phyloP scores from a whole-genome alignment of 1,139 yeast species.

The Scheffersomyces parashehatae region DNA sequence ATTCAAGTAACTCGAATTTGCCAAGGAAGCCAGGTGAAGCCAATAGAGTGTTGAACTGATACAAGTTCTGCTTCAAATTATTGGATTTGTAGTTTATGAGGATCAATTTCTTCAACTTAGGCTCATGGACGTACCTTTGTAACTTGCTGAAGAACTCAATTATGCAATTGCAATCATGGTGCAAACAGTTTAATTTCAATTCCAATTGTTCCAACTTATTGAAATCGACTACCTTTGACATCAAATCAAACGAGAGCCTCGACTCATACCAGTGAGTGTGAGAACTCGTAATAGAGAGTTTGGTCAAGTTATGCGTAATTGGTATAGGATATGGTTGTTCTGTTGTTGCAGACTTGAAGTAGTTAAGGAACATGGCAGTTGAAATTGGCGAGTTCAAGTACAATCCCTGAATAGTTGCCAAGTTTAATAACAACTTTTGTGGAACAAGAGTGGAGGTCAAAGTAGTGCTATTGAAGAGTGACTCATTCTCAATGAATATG shows the following conservation, averaged over 20 bases:
- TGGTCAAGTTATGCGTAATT: constrained; percentile 12
- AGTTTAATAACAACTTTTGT: constrained; percentile 9
- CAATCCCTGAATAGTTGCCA: constrained; percentile 12
- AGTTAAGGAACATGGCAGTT: constrained; percentile 15
- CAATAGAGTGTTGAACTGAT: constrained; percentile 20
- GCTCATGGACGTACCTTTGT: constrained; percentile 8
- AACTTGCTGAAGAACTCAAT: constrained; percentile 20
- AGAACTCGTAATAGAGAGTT: constrained; percentile 20
- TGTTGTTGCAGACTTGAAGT: constrained; percentile 4
- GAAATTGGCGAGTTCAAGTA: constrained; percentile 22
- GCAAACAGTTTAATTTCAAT: constrained; percentile 24
- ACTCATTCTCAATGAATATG: constrained; percentile 16
- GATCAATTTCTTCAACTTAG: constrained; percentile 18
- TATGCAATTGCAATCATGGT: constrained; percentile 24
- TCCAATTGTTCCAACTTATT: constrained; percentile 19
- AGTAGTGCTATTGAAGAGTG: constrained; percentile 3
- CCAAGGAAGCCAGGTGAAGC: constrained; percentile 12
- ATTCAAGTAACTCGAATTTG: constrained; percentile 12
- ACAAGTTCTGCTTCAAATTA: constrained; percentile 17
- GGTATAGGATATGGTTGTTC: constrained; percentile 2
- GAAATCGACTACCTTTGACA: constrained; percentile 17
- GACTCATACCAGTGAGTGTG: constrained; percentile 20
- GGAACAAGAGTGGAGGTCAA: neutral
- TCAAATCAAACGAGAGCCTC: constrained; percentile 10
- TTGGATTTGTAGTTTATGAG: constrained; percentile 26